Evolutionary conservation across 257 asterid genomes (phyloP).

Genomic region (Orobanche coerulescens): DNA sequence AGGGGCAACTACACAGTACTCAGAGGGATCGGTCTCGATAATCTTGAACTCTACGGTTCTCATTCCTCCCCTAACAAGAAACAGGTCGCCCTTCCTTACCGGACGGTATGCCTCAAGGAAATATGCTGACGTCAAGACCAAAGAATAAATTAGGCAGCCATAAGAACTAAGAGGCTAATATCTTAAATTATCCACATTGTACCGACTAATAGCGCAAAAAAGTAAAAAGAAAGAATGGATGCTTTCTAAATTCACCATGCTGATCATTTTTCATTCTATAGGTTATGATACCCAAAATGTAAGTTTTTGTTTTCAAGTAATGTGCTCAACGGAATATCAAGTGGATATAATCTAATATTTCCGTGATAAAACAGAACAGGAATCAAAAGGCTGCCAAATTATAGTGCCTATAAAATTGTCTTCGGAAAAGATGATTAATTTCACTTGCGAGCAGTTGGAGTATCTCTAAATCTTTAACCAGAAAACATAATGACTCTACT

Average conservation of each 20-base stretch:
- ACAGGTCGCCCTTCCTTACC: constrained; percentile 2
- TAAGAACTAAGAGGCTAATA: no score
- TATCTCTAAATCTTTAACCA: not conserved
- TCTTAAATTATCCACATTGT: not conserved
- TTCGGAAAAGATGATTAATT: no score
- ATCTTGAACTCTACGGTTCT: constrained; percentile 5
- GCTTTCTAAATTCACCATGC: not conserved
- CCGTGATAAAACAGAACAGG: not conserved
- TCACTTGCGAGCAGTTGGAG: no score
- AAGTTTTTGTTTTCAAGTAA: not conserved
- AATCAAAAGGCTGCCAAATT: not conserved
- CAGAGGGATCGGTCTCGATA: not conserved
- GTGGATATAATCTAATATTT: not conserved
- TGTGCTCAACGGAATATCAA: not conserved
- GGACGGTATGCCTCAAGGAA: not conserved
- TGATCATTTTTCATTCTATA: not conserved
- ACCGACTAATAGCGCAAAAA: not conserved
- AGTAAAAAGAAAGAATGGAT: not conserved
- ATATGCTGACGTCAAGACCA: not conserved
- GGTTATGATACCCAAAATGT: not conserved
- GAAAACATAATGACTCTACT: not conserved
- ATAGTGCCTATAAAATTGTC: not conserved
- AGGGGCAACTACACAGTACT: constrained; percentile 4
- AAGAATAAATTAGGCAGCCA: not conserved
- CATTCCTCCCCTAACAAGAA: constrained; percentile 9